Evolutionary conservation across 2,329 filamentous ascomycete genomes (phyloP).

Genomic region (Colletotrichum melonis): DNA sequence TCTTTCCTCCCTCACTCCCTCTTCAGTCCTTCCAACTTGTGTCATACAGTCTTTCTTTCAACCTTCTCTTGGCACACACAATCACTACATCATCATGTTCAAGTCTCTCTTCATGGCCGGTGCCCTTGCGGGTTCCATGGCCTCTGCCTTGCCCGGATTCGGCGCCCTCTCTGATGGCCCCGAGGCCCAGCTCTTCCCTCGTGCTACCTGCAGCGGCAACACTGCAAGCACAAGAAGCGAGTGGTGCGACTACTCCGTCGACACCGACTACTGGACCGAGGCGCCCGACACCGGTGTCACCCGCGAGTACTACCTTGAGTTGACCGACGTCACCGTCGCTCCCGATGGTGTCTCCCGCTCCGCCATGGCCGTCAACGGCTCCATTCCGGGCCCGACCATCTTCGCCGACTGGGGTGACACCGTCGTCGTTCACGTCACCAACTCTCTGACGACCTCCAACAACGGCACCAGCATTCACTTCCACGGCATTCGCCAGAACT

Average conservation of each 20-base stretch:
- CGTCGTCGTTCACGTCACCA: conserved; percentile 66
- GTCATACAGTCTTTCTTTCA: conserved; percentile 23
- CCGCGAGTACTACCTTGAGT: conserved; percentile 59
- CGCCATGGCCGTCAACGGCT: conserved; percentile 63
- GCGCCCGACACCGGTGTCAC: conserved; percentile 60
- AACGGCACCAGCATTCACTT: conserved; percentile 74
- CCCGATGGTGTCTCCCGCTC: conserved; percentile 58
- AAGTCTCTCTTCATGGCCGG: conserved; percentile 15
- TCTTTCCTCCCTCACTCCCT: background rate
- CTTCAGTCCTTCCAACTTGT: background rate
- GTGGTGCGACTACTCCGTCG: conserved; percentile 62
- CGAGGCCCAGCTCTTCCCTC: conserved; percentile 21
- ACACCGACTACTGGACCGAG: conserved; percentile 56
- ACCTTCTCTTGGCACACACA: conserved; percentile 3
- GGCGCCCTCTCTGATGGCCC: background rate
- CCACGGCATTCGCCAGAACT: conserved; percentile 70
- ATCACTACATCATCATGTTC: conserved; percentile 15
- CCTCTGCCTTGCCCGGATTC: conserved; percentile 19
- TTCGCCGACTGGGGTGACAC: conserved; percentile 62
- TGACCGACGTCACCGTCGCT: conserved; percentile 51
- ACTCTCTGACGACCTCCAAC: conserved; percentile 52
- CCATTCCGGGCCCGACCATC: conserved; percentile 70
- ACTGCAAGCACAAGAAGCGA: conserved; percentile 46
- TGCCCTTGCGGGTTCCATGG: conserved; percentile 14
- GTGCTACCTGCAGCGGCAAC: conserved; percentile 41